Conservation (phyloP, 2,329 filamentous ascomycete species). For the Neocatenulostroma microsporum region DNA sequence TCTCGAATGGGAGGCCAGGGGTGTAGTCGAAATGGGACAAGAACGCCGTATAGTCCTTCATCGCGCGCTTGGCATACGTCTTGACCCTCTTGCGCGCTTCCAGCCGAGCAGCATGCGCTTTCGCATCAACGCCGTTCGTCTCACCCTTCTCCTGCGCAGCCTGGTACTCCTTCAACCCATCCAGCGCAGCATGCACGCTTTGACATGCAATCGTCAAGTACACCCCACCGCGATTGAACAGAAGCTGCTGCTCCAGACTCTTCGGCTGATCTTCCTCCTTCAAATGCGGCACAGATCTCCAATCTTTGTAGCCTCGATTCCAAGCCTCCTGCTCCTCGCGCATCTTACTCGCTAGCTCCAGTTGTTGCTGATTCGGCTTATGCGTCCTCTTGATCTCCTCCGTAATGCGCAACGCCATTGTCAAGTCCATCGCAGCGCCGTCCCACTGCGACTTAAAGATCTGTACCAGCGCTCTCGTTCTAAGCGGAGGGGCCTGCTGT, state of each 20-base stretch:
- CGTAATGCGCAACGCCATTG: slow-evolving; percentile 53
- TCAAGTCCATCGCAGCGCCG: slow-evolving; percentile 63
- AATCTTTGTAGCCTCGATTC: slow-evolving; percentile 36
- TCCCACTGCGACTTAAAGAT: slow-evolving; percentile 68
- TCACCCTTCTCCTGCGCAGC: slow-evolving; percentile 24
- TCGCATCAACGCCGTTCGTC: slow-evolving; percentile 39
- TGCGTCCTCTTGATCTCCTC: slow-evolving; percentile 38
- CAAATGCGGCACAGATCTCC: slow-evolving; percentile 45
- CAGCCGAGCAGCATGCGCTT: slow-evolving; percentile 41
- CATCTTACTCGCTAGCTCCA: slow-evolving; percentile 45
- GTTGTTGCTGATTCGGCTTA: slow-evolving; percentile 41
- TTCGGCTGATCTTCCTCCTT: slow-evolving; percentile 62
- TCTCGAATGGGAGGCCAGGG: slow-evolving; percentile 55
- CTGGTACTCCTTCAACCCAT: slow-evolving; percentile 35
- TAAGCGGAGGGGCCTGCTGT: slow-evolving; percentile 56
- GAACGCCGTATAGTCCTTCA: slow-evolving; percentile 67
- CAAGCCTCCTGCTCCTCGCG: slow-evolving; percentile 29
- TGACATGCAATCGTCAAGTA: slow-evolving; percentile 66
- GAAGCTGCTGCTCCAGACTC: slow-evolving; percentile 64
- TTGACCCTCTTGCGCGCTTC: slow-evolving; percentile 64
- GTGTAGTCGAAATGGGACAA: slow-evolving; percentile 71
- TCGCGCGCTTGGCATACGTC: slow-evolving; percentile 63
- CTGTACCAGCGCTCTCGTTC: slow-evolving; percentile 66
- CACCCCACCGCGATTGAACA: slow-evolving; percentile 67
- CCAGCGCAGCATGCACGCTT: slow-evolving; percentile 52